phyloP scores from a whole-genome alignment of 139 green algal genomes.

The Micromonas pusilla region DNA sequence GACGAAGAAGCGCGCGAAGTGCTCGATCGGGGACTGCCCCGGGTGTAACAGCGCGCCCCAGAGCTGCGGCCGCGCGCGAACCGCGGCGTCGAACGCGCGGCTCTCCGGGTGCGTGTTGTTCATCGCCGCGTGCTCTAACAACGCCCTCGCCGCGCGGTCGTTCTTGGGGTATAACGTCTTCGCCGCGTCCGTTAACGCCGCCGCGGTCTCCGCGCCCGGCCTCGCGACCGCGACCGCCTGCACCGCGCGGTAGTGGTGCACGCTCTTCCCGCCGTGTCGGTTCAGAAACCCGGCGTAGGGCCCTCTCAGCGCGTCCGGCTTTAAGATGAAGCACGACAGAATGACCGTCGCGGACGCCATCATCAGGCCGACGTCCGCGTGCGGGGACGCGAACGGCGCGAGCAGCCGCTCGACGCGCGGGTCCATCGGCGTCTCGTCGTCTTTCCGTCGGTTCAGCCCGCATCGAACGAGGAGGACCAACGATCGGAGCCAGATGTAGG shows the following conservation, averaged over 20 bases:
- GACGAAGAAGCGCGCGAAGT: not conserved
- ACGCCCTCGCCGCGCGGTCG: too few relatives aligned
- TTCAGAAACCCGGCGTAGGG: slow-evolving; percentile 79
- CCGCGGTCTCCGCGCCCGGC: not conserved
- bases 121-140: not conserved
- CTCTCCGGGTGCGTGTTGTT: not conserved
- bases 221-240: slow-evolving; percentile 1
- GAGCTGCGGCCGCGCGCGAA: not conserved
- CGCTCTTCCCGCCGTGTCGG: slow-evolving; percentile 58
- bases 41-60: not conserved
- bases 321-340: slow-evolving; percentile 31
- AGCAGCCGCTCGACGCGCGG: slow-evolving; percentile 38
- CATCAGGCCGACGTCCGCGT: slow-evolving; percentile 85
- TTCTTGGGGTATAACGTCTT: not conserved
- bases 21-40: not conserved
- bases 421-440: not conserved
- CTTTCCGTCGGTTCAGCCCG: slow-evolving; percentile 59
- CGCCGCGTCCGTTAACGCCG: not conserved
- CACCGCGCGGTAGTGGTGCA: slow-evolving; percentile 6
- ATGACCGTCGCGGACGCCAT: slow-evolving; percentile 49
- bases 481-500: slow-evolving; percentile 81
- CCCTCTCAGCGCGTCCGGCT: slow-evolving; percentile 52
- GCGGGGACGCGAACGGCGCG: slow-evolving; percentile 60
- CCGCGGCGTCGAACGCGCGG: not conserved
- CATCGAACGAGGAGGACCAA: slow-evolving; percentile 74